Base-by-base conservation (phyloP, 2,329 filamentous ascomycete genomes). In the Pseudohalonectria lignicola region DNA sequence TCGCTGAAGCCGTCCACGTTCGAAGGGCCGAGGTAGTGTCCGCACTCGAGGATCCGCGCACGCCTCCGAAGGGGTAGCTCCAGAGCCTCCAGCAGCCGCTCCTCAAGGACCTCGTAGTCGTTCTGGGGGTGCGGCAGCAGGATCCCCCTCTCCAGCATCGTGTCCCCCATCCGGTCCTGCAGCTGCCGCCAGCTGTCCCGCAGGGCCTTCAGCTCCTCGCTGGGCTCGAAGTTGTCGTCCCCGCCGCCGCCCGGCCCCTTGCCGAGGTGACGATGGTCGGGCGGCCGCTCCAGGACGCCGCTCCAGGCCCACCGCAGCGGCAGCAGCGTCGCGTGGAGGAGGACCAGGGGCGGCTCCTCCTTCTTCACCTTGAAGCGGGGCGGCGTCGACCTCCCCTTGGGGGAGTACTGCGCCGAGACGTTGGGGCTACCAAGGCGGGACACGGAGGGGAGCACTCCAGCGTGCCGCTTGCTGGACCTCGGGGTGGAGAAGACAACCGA, bases 21-120 rank as follows among this genome's bases (percentile, higher is more conserved):
- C 4, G 71, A 64, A 1, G 77, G 71, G 0, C 76, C 75, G 2
- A 85, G 68, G 42, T 86, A 88, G 53, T 90, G 84, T 0, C 83
- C 83, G 47, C 82, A 86, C 49, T 81, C 80, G 6, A 85, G 66
- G 31, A 88, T 77, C 3, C 79, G 69, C 3, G 82, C 81, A n/a
- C 76, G 64, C 2, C 72, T 65, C 13, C 66, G 64, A 21, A 79
- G 63, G 2, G 77, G 79, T 13, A 90, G 64, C 53, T 86, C 83
- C 33, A 88, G 59, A 2, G 80, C 78, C 55, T 88, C 83, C 3
- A 88, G 62, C 25, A 90, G 65, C 20, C 83, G 68, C 60, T 88
- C 84, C 58, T 90, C 82, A 0, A 92, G 69, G 40, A 86, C 61
- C 55, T 88, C 84, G 50, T 84, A 90, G 53, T 88, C 84, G 40